Conservation (phyloP, 371 early-diverging fungal species). For the Mucor indicus region DNA sequence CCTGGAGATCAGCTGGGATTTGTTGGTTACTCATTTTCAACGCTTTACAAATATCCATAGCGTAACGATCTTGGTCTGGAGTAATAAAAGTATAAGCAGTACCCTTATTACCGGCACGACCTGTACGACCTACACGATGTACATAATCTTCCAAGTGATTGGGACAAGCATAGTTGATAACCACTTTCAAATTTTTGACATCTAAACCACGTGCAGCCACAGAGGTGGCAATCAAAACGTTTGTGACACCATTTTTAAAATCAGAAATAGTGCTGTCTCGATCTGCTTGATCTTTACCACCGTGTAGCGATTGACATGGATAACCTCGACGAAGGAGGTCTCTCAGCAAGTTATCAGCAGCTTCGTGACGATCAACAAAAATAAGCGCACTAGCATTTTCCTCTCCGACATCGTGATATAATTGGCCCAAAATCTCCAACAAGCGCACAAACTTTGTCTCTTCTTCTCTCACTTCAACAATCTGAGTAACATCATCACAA, state of each 20-base stretch:
- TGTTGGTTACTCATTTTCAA: conserved; percentile 71
- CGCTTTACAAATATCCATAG: conserved; percentile 92
- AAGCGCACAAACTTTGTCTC: conserved; percentile 84
- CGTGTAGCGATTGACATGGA: conserved; percentile 91
- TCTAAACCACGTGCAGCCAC: conserved; percentile 99
- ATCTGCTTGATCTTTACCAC: conserved; percentile 96
- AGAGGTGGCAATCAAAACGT: conserved; percentile 97
- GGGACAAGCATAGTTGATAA: conserved; percentile 98
- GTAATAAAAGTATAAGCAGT: conserved; percentile 95
- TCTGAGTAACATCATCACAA: conserved; percentile 83
- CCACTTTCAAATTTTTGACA: conserved; percentile 93
- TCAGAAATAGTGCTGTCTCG: conserved; percentile 91
- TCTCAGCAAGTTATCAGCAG: conserved; percentile 86
- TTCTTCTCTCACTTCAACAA: conserved; percentile 88
- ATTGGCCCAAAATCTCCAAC: conserved; percentile 83
- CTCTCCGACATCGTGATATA: conserved; percentile 59
- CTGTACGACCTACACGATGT: conserved; percentile 99
- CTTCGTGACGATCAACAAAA: conserved; percentile 96
- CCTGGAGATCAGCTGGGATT: conserved; percentile 78
- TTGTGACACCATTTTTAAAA: conserved; percentile 87
- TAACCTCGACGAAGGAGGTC: conserved; percentile 87
- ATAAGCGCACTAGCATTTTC: conserved; percentile 73
- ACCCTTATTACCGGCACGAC: conserved; percentile 97
- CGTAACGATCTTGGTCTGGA: conserved; percentile 90
- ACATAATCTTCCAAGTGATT: conserved; percentile 98